Percentiles rank a stretch among this genome's conserved stretches.
Conservation (phyloP, 2,329 filamentous ascomycete species). For the Fusarium miscanthi region DNA sequence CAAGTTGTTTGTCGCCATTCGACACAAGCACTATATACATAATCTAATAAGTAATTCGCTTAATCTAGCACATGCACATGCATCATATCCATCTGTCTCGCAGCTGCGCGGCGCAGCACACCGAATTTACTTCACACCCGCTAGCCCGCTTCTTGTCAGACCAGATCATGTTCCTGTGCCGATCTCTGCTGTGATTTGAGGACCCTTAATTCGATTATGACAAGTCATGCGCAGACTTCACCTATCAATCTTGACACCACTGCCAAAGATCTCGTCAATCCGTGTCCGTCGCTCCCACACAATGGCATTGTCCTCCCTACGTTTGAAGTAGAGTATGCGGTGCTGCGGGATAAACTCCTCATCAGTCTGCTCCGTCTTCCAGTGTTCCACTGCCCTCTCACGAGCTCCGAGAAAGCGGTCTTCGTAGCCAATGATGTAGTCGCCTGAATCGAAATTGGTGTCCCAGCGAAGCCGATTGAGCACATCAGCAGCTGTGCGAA, state of each 20-base stretch:
- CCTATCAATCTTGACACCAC: conserved; percentile 51
- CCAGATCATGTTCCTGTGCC: conserved; percentile 5
- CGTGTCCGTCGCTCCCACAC: conserved; percentile 68
- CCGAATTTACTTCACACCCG: conserved; percentile 18
- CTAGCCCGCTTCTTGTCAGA: background rate
- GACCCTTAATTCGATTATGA: conserved; percentile 6
- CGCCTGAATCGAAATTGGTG: conserved; percentile 59
- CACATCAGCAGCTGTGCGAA: conserved; percentile 68
- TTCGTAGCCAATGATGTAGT: conserved; percentile 70
- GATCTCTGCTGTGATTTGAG: conserved; percentile 12
- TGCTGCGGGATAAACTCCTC: conserved; percentile 76
- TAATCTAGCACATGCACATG: conserved; percentile 6
- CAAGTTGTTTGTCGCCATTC: background rate
- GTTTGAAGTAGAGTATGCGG: conserved; percentile 70
- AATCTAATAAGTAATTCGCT: background rate
- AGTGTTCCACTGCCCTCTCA: conserved; percentile 65
- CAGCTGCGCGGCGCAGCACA: conserved; percentile 2
- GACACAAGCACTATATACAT: background rate
- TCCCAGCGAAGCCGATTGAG: conserved; percentile 72
- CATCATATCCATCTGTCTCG: background rate
- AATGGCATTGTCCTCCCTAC: conserved; percentile 60
- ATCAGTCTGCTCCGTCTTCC: conserved; percentile 71
- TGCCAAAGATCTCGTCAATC: conserved; percentile 67
- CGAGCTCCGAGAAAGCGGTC: conserved; percentile 67
- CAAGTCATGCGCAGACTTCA: conserved; percentile 6